Base-by-base conservation (phyloP, 1,284 basidiomycete species). In the Xanthoconium separans region DNA sequence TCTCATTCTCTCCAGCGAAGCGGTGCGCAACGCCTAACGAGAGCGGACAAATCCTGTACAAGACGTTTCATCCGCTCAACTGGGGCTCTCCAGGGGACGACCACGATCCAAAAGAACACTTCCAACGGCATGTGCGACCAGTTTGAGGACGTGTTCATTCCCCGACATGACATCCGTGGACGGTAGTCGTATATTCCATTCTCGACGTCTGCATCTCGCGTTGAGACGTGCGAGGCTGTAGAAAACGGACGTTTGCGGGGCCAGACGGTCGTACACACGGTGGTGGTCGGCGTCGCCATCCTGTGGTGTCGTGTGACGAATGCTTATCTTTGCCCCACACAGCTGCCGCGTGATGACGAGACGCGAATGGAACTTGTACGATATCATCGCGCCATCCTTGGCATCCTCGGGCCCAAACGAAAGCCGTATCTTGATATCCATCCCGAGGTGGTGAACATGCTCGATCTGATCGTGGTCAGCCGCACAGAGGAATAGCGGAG, bases 391-490 rank as follows among this genome's bases (percentile, higher is more conserved):
- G 29, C 57, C 45, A 49, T 30, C 1, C 20, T 47, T 39, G 53
- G 53, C 24, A 50, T 59, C 31, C 51, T 47, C 5, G 57, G 55
- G 24, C 48, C 55, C 5, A 55, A 50, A n/a, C 55, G 51, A 9
- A 53, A 42, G 1, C 44, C 71, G 0, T 62, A 63, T 36, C 63
- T 75, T 10, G 67, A 73, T 42, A 62, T 73, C n/a, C 60, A 59
- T 36, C 62, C 61, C 16, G 54, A 52, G 11, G 70, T 65, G 6
- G 61, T 66, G 51, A 61, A 65, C 36, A 72, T 70, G 47, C 39
- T 70, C 10, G 67, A 73, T 34, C 50, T 63, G 20, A 68, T 72
- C 13, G 44, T 70, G 7, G 51, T 71, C 33, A 27, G 36, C 20
- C 2, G 29, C 27, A n/a, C 42, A 37, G 47, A 36, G 27, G 16